Conservation (phyloP, 164 flowering plant species). For the Chimonanthus salicifolius region DNA sequence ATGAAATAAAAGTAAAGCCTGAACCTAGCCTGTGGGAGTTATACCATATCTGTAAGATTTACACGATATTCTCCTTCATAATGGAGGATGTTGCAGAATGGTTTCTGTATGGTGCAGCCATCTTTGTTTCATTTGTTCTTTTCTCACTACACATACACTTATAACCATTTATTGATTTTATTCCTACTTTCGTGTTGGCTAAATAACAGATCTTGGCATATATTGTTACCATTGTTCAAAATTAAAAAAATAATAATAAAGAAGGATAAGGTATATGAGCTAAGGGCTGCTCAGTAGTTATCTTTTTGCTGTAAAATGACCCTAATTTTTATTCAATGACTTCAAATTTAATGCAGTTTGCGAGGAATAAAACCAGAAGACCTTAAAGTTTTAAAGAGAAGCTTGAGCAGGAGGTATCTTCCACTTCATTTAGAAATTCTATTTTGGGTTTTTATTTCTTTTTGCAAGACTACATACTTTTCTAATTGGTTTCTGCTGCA, state of each 20-base stretch:
- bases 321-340: neutral
- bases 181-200: neutral
- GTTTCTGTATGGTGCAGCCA: neutral
- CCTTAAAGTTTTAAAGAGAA: constrained; percentile 53
- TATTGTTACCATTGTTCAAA: neutral
- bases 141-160: neutral
- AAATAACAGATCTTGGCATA: too few relatives aligned
- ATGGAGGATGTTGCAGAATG: neutral
- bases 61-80: neutral
- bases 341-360: constrained; percentile 32
- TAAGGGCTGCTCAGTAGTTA: neutral
- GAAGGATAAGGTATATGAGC: neutral
- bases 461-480: neutral
- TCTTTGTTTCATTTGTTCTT: too few relatives aligned
- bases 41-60: neutral
- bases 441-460: neutral
- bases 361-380: constrained; percentile 55
- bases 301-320: neutral
- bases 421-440: neutral
- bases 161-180: neutral
- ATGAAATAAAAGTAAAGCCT: too few relatives aligned
- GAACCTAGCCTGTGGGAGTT: too few relatives aligned
- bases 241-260: neutral
- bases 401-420: constrained; percentile 72
- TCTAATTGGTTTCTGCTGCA: constrained; percentile 2